Evolutionary conservation across 805 yeast genomes (phyloP).

Genomic region (Monosporozyma unispora): DNA sequence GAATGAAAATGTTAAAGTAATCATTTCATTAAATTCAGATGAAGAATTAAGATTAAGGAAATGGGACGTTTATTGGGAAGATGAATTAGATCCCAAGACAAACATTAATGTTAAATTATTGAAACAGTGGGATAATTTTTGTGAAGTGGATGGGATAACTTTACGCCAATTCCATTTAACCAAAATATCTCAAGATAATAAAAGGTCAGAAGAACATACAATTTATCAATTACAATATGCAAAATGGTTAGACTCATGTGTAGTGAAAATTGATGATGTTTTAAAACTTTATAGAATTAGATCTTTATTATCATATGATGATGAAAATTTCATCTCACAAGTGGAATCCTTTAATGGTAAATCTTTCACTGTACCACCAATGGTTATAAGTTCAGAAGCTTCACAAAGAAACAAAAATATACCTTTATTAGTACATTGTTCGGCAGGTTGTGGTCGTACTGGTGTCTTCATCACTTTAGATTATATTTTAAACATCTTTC

Average conservation of each 20-base stretch:
- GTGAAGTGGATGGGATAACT: slow-evolving; percentile 27
- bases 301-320: slow-evolving; percentile 21
- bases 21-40: slow-evolving; percentile 68
- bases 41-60: slow-evolving; percentile 66
- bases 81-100: slow-evolving; percentile 16
- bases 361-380: neutral
- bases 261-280: slow-evolving; percentile 30
- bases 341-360: neutral
- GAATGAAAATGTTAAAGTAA: slow-evolving; percentile 54
- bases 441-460: slow-evolving; percentile 96
- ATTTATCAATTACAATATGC: slow-evolving; percentile 66
- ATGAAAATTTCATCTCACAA: neutral
- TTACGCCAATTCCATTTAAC: slow-evolving; percentile 26
- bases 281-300: slow-evolving; percentile 13
- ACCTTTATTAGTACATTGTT: slow-evolving; percentile 79
- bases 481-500: slow-evolving; percentile 30
- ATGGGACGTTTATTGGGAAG: slow-evolving; percentile 77
- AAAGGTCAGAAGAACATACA: slow-evolving; percentile 12
- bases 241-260: slow-evolving; percentile 80
- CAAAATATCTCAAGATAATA: neutral
- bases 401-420: slow-evolving; percentile 5
- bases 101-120: slow-evolving; percentile 30
- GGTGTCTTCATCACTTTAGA: slow-evolving; percentile 79
- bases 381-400: neutral
- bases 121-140: slow-evolving; percentile 23